Conservation (phyloP, 208 protist species). For the Naegleria lovaniensis region DNA sequence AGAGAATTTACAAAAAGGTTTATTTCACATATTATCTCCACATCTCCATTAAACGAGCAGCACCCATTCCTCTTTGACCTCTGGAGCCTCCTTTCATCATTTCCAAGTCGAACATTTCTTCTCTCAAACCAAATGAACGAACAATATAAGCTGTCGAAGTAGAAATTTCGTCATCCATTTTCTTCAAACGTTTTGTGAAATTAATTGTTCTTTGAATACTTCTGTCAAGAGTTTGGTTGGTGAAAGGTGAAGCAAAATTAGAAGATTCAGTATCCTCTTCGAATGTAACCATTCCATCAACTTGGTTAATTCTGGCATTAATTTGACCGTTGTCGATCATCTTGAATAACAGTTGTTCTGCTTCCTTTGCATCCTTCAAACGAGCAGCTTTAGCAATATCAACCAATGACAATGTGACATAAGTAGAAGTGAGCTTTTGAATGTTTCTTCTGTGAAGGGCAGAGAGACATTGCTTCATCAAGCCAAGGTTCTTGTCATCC, state of each 20-base stretch:
- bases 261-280: conserved; percentile 43
- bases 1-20: background rate
- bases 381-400: conserved; percentile 48
- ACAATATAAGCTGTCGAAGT: background rate
- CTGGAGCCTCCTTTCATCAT: background rate
- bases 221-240: background rate
- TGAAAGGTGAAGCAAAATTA: background rate
- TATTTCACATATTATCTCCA: background rate
- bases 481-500: conserved; percentile 52
- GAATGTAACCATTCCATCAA: conserved; percentile 59
- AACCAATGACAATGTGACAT: conserved; percentile 51
- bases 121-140: background rate
- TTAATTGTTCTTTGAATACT: background rate
- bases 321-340: conserved; percentile 60
- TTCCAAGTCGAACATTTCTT: background rate
- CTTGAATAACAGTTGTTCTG: conserved; percentile 41
- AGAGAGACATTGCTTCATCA: conserved; percentile 50
- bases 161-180: background rate
- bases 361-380: conserved; percentile 37
- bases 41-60: background rate
- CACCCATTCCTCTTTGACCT: background rate
- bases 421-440: conserved; percentile 53
- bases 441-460: conserved; percentile 47
- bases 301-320: conserved; percentile 49
- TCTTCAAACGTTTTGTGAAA: background rate